Evolutionary conservation across 805 yeast genomes (phyloP), one percentile per base, ranked within the genome.

Genomic region (Cyberlindnera xylosilytica): DNA sequence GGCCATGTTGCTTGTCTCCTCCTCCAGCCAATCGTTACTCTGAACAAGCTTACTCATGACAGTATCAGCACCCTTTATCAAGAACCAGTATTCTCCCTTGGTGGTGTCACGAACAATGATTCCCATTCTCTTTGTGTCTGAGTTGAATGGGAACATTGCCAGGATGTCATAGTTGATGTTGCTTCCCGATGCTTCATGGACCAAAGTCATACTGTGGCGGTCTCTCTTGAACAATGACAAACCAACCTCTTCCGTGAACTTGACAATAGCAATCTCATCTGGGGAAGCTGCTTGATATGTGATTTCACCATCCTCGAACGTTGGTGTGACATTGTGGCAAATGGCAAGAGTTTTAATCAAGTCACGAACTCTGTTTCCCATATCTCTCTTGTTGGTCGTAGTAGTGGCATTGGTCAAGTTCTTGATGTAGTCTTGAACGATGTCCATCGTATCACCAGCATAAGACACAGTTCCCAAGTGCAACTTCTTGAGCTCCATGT

Each of bases 281-380:
- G 99, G 99, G 0, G 97, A 90, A 0, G 98, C 97, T 0, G 99
- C 99, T 65, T 93, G 99, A 61, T 90, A 93, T 2, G 88, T 76
- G 13, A 81, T 61, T 44, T 71, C 80, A 20, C 86, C 88, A 50
- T 82, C 87, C 44, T 83, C 93, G 51, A 81, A 76, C 0, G 95
- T 81, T 1, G 99, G 99, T 0, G 99, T 95, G 22, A 93, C 99
- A 53, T 89, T 89, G 63, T 93, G 99, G 62, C 99, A 93, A n/a
- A 91, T 68, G 0, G 98, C 96, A 38, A 93, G 70, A 1, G 97
- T 86, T 0, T 79, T 63, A 1, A 89, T 78, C 49, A 93, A 69
- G 56, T 89, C 97, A 53, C 90, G 74, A 6, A 90, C 95, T 50
- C 87, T 73, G 15, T 73, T 61, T 17, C 87, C 81, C 53, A 87